Evolutionary conservation across 179 eudicot species (phyloP).

Genomic region (Silene vulgaris): DNA sequence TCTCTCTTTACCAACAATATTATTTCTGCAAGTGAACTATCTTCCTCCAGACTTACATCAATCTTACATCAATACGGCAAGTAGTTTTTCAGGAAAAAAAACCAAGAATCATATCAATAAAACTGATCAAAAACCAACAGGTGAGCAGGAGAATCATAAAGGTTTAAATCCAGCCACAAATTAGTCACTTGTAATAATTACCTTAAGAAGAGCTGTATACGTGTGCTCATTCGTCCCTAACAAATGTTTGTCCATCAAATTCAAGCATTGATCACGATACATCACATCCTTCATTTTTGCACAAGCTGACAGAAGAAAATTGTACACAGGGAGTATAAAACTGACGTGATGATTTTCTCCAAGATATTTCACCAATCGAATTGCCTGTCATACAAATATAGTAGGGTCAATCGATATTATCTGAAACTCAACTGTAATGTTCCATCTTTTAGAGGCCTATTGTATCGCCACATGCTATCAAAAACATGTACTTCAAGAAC

Average conservation of each 20-base stretch:
- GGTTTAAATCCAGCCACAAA: not conserved
- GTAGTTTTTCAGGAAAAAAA: not conserved
- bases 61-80: not conserved
- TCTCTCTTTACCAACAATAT: not conserved
- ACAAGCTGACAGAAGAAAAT: slow-evolving; percentile 52
- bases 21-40: not conserved
- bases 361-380: slow-evolving; percentile 42
- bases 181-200: slow-evolving; percentile 24
- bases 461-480: slow-evolving; percentile 9
- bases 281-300: slow-evolving; percentile 32
- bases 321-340: slow-evolving; percentile 52
- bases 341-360: slow-evolving; percentile 41
- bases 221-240: slow-evolving; percentile 69
- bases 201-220: slow-evolving; percentile 78
- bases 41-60: slow-evolving; percentile 1
- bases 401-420: slow-evolving; percentile 13
- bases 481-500: not conserved
- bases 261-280: slow-evolving; percentile 58
- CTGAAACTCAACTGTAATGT: slow-evolving; percentile 4
- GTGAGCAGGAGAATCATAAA: slow-evolving; percentile 1
- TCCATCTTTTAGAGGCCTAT: not conserved
- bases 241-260: slow-evolving; percentile 61
- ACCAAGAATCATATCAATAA: not conserved
- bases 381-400: slow-evolving; percentile 47
- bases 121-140: not conserved